Evolutionary conservation across 208 protist genomes (phyloP).

Genomic region (Leishmania tropica): DNA sequence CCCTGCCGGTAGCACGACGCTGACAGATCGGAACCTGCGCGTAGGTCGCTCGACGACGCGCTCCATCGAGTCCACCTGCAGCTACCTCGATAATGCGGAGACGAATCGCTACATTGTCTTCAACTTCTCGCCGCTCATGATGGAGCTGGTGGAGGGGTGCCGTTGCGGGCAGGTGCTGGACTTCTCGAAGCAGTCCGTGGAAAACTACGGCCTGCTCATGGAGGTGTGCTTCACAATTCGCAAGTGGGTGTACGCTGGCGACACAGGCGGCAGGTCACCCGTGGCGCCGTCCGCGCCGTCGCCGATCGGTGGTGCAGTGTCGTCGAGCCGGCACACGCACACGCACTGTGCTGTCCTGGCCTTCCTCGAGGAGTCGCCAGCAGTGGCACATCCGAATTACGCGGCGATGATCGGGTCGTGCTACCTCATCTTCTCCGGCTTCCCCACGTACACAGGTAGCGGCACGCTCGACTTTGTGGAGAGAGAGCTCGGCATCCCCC

Average conservation of each 20-base stretch:
- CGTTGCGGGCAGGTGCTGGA: slow-evolving; percentile 68
- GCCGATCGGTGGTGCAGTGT: slow-evolving; percentile 1
- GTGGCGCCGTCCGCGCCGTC: slow-evolving; percentile 2
- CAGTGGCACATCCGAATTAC: slow-evolving; percentile 64
- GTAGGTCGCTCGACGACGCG: slow-evolving; percentile 45
- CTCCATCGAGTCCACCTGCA: slow-evolving; percentile 50
- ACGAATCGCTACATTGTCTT: slow-evolving; percentile 73
- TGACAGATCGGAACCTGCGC: slow-evolving; percentile 48
- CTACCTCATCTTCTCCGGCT: slow-evolving; percentile 73
- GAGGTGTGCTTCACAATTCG: slow-evolving; percentile 76
- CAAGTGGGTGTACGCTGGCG: slow-evolving; percentile 59
- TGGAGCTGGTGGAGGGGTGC: slow-evolving; percentile 67
- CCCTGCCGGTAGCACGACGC: slow-evolving; percentile 47
- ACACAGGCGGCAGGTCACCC: slow-evolving; percentile 9
- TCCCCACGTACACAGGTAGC: slow-evolving; percentile 47
- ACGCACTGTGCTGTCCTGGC: slow-evolving; percentile 63
- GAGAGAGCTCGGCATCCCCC: slow-evolving; percentile 51
- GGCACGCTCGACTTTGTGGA: slow-evolving; percentile 66
- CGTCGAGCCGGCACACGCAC: neutral
- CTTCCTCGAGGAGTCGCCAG: slow-evolving; percentile 69
- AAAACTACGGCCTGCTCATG: slow-evolving; percentile 73
- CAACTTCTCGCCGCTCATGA: slow-evolving; percentile 82
- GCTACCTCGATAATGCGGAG: slow-evolving; percentile 51
- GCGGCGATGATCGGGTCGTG: slow-evolving; percentile 80
- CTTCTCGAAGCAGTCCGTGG: slow-evolving; percentile 72